Percentiles rank a stretch among this genome's conserved stretches.
phyloP scores from a whole-genome alignment of 1,139 yeast species.

The Hemisphaericaspora lyxosophila region DNA sequence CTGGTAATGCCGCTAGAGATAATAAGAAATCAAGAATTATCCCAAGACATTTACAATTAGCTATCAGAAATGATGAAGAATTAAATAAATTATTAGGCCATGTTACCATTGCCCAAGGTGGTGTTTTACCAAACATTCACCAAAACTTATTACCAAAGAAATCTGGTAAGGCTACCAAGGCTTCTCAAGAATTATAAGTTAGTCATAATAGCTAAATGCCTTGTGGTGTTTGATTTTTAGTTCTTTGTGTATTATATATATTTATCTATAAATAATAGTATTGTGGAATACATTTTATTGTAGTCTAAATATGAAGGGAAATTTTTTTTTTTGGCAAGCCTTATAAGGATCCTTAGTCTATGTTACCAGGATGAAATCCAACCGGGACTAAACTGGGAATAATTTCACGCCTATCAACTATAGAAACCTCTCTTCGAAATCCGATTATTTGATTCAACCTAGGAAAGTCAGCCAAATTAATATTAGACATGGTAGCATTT shows the following conservation, averaged over 20 bases:
- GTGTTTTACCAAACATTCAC: conserved; percentile 96
- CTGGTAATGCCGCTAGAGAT: conserved; percentile 99
- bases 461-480: neutral
- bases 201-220: neutral
- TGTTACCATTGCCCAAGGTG: conserved; percentile 90
- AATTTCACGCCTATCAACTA: neutral
- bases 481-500: no score
- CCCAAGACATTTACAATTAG: conserved; percentile 97
- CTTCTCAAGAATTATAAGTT: conserved; percentile 78
- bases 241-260: conserved; percentile 17
- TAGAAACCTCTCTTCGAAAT: neutral
- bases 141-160: conserved; percentile 94
- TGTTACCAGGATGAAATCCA: neutral
- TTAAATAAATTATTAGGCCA: conserved; percentile 72
- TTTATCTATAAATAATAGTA: conserved; percentile 5
- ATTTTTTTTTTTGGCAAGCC: no score
- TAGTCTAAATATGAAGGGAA: neutral
- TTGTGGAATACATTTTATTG: neutral
- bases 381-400: neutral
- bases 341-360: no score
- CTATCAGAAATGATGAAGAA: conserved; percentile 98
- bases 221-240: conserved; percentile 10
- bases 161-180: conserved; percentile 69
- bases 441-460: neutral
- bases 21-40: conserved; percentile 97